Base-by-base conservation (phyloP, 345 rosid genomes). In the Sapria himalayana region DNA sequence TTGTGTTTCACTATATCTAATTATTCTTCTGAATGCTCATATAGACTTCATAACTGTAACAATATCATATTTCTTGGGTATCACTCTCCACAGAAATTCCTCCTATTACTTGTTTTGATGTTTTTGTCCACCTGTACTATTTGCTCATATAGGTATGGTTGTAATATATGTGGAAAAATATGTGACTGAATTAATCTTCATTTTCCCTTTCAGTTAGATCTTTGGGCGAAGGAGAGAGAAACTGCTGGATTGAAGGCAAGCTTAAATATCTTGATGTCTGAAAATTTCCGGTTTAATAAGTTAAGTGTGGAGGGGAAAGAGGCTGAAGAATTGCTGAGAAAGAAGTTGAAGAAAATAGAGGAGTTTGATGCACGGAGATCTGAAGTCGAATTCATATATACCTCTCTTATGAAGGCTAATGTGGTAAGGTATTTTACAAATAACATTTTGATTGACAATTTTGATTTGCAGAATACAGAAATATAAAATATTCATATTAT, bases 161-260 rank as follows among this genome's bases (percentile, higher is more conserved):
- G n/a, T n/a, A 37, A 34, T 13, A 21, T 25, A 14, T 25, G 19
- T 59, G 56, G 22, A 37, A 19, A 39, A 40, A 40, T 52, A 25
- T 46, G 19, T 49, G 33, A 29, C 50, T 60, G 29, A 23, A 40
- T 27, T 31, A 36, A 37, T 47, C 51, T 39, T 37, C 46, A 16
- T 42, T 45, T 46, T 29, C 34, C 37, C 15, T 33, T 17, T 56
- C 65, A 81, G 96, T 58, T 85, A 70, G 93, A 85, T 59, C 81
- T 81, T 52, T 85, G 93, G 96, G 73, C 75, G 54, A 85, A 75
- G 65, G 92, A 81, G 64, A 75, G 93, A 59, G 96, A 85, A 70
- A 70, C 67, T 41, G 64, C 81, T 59, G 93, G 96, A 41, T 49
- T 81, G 62, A 75, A 71, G 60, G 84, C 86, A 55, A 75, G 93